Evolutionary conservation across 768 basidiomycete genomes (phyloP), one percentile per base, ranked within the genome.

Genomic region (Lyophyllum atratum): DNA sequence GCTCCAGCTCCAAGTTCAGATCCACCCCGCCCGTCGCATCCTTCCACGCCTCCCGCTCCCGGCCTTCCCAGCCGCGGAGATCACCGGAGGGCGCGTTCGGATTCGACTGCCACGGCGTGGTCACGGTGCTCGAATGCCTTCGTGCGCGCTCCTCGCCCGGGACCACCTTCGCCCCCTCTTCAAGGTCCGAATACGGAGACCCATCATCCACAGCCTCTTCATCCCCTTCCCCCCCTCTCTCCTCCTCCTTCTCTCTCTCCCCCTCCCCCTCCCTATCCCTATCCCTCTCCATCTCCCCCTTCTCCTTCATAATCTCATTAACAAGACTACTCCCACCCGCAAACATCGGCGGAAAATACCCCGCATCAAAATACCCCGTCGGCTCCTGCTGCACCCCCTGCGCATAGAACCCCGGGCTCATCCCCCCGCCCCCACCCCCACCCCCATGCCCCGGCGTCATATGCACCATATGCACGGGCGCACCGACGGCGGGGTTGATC

Each of bases 401-500:
- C 24, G 48, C 46, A 19, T 40, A 40, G n/a, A 5, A 40, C 39
- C 39, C 39, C 39, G 39, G 39, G 39, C 39, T 63, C 64, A 52
- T 55, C 48, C 48, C 37, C 31, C 59, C 56, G 34, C 55, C 66
- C 47, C 58, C 56, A 37, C 66, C 64, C 55, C 63, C 69, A 54
- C 67, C 66, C 64, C 65, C 55, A 28, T 60, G 59, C 34, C 26
- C 40, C 29, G 50, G 31, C 50, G 22, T 24, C 57, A 61, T 10
- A 40, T 40, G 39, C 39, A 40, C 39, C 7, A 15, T 4, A 14
- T 75, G 76, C 22, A 80, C 77, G 11, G 80, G 80, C 21, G 77
- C 79, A 1, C 80, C 80, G 1, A 80, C 78, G 31, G 80, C 76
- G 4, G 77, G 72, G 48, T 80, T 79, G 44, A 79, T 78, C 51